Conservation (phyloP, 176 grass and related monocot species). For the Oryza australiensis region DNA sequence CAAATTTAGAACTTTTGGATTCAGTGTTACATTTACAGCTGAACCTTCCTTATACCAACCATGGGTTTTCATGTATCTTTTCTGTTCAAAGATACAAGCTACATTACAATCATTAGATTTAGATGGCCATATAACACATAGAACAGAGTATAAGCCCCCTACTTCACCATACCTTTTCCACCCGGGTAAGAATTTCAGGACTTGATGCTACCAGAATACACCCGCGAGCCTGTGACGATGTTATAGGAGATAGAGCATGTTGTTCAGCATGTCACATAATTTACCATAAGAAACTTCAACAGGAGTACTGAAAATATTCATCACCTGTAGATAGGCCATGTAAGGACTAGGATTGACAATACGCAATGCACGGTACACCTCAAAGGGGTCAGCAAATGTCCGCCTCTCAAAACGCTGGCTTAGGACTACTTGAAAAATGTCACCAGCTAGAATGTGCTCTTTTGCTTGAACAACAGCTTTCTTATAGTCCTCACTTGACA, state of each 20-base stretch:
- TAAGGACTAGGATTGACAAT: conserved; percentile 94
- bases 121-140: background rate
- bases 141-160: background rate
- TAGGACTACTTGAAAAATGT: conserved; percentile 93
- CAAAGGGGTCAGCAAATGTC: conserved; percentile 86
- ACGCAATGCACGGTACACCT: conserved; percentile 83
- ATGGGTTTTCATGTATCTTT: background rate
- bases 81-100: background rate
- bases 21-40: background rate
- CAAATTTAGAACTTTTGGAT: background rate
- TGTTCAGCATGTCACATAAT: conserved; percentile 1
- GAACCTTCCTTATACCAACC: background rate
- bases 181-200: conserved; percentile 88
- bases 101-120: background rate
- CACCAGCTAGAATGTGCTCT: conserved; percentile 77
- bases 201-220: conserved; percentile 84
- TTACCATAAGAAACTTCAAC: background rate
- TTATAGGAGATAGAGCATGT: background rate
- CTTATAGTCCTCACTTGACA: conserved; percentile 73
- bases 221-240: conserved; percentile 50
- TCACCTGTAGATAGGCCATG: conserved; percentile 92
- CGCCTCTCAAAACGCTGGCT: conserved; percentile 89
- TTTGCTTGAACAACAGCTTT: conserved; percentile 71
- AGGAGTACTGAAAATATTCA: conserved; percentile 1
- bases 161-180: conserved; percentile 58